Percentiles rank a stretch among this genome's conserved stretches.
phyloP scores from a whole-genome alignment of 2,329 filamentous ascomycete species.

The Colletotrichum viniferum region DNA sequence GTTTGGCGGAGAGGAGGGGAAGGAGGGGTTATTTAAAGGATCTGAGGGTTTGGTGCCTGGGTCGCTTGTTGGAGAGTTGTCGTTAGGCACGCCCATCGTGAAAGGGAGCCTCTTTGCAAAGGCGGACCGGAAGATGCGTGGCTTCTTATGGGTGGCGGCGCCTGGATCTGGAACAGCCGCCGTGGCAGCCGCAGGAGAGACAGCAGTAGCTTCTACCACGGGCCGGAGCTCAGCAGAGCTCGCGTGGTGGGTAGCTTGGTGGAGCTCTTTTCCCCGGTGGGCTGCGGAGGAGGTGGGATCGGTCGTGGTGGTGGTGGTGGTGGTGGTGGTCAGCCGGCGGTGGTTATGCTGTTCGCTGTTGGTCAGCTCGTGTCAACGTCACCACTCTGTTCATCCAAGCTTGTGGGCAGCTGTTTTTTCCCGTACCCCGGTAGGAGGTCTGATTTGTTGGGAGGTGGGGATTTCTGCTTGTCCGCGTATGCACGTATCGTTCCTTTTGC shows the following conservation, averaged over 20 bases:
- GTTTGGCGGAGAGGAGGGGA: conserved; percentile 53
- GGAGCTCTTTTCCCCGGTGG: conserved; percentile 4
- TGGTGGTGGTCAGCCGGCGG: background rate
- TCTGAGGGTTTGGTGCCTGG: conserved; percentile 3
- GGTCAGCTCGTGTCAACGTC: conserved; percentile 12
- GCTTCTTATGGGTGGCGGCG: conserved; percentile 4
- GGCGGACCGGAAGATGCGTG: conserved; percentile 1
- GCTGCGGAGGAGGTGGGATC: background rate
- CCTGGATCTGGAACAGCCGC: background rate
- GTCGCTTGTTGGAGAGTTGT: conserved; percentile 2
- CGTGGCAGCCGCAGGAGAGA: background rate
- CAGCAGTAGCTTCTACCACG: background rate
- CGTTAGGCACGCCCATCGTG: conserved; percentile 14
- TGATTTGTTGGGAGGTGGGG: background rate
- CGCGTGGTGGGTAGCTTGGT: background rate
- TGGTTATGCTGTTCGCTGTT: background rate
- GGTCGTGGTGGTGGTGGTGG: background rate
- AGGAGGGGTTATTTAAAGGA: conserved; percentile 18
- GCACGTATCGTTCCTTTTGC: background rate
- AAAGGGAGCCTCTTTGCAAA: background rate
- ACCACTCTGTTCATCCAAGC: conserved; percentile 16
- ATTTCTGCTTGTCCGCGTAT: background rate
- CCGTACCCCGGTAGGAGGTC: background rate
- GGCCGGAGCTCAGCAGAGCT: conserved; percentile 6
- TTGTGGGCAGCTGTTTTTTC: background rate